Evolutionary conservation across 2,329 filamentous ascomycete genomes (phyloP), one percentile per base, ranked within the genome.

Genomic region (Aspergillus niger): DNA sequence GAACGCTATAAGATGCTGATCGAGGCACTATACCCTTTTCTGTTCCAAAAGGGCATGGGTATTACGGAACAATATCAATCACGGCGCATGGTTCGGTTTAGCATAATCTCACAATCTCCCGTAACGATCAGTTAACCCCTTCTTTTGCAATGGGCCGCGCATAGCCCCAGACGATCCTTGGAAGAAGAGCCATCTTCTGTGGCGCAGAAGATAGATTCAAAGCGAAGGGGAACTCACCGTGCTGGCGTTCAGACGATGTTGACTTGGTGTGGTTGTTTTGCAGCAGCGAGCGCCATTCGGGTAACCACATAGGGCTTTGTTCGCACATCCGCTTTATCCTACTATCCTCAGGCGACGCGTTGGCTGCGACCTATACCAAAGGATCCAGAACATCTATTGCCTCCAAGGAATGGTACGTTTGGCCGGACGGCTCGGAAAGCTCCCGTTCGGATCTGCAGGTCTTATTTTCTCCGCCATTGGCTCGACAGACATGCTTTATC

Each of bases 291-390:
- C 47, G 47, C 47, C 38, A 36, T 59, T 17, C 72, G 72, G 72
- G 57, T 70, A 68, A 61, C 58, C 32, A 67, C 71, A 72, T 70
- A 67, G 67, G 69, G 69, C 67, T 69, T 66, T 63, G 61, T 66
- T 59, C 57, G 55, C 30, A 30, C 51, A 41, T 58, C 57, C 53
- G 53, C 28, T 43, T 49, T 38, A 20, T 49, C 57, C 22, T 58
- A 56, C 30, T 30, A 17, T 50, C 47, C 26, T 44, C 47, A 8
- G 26, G 30, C 10, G 24, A 26, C 17, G 44, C 44, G 24, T 24
- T 49, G 47, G n/a, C 41, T 48, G 59, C 62, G 53, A 38, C 39
- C n/a, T 50, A 50, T 54, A 54, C 61, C 51, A 38, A 26, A 54
- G n/a, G 15, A 36, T 38, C 24, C 30, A 41, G 36, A 47, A 26